These are phyloP conservation scores for Sporopachydermia quercuum DNA, from an alignment of 805 yeast genomes.

Conservation along the genomic window DNA sequence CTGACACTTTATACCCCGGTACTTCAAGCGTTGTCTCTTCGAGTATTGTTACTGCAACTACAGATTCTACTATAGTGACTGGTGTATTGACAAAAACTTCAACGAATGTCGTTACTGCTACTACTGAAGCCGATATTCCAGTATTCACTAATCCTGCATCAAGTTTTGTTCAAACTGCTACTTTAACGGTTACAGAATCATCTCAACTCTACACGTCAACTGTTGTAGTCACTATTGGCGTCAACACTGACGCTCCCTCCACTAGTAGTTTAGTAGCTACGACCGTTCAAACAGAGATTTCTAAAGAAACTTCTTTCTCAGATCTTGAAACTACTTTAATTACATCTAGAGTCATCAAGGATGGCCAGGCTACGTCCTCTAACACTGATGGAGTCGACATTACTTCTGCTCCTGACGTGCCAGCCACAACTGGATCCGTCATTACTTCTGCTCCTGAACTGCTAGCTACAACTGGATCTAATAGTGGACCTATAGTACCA, in stretches of 20 bases:
- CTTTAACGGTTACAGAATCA: background rate
- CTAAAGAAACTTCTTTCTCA: background rate
- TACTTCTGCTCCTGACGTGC: background rate
- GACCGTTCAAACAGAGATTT: background rate
- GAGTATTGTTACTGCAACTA: constrained; percentile 8
- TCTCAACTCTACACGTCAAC: background rate
- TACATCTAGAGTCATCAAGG: too few species aligned
- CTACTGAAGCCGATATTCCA: constrained; percentile 4
- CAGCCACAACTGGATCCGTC: background rate
- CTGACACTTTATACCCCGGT: constrained; percentile 4
- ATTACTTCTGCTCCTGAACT: background rate
- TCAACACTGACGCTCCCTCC: background rate
- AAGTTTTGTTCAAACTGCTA: constrained; percentile 7
- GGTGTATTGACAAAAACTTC: constrained; percentile 4
- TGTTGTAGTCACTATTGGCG: background rate
- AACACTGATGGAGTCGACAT: background rate
- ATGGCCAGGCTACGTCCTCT: too few species aligned
- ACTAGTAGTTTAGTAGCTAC: background rate
- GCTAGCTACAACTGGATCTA: too few species aligned
- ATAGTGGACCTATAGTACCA: background rate
- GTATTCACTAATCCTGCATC: constrained; percentile 10
- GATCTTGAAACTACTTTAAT: too few species aligned
- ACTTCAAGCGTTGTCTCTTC: constrained; percentile 5
- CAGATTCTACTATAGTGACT: constrained; percentile 5
- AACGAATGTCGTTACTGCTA: background rate